Percentiles rank a stretch among this genome's conserved stretches.
Conservation (phyloP, 148 eudicot genomes). For the Silene latifolia region DNA sequence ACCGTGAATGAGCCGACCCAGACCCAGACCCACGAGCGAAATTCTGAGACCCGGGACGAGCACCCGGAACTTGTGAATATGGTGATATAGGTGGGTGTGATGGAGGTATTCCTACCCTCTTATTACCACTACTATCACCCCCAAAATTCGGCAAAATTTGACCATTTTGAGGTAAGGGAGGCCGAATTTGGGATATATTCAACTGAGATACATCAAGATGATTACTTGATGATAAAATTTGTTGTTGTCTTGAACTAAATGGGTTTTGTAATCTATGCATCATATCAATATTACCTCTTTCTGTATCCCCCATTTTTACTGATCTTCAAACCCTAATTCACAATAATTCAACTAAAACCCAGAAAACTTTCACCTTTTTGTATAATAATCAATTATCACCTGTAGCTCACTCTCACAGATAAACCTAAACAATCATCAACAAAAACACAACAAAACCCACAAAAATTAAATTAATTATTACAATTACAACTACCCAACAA, state of each 20-base stretch:
- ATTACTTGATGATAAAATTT: conserved; percentile 28
- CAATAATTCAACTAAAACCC: neutral
- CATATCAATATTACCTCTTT: conserved; percentile 55
- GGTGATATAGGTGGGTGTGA: conserved; percentile 85
- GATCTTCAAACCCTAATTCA: conserved; percentile 9
- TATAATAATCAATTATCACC: conserved; percentile 10
- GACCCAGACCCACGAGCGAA: conserved; percentile 44
- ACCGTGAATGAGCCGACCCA: conserved; percentile 55
- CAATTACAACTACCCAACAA: neutral
- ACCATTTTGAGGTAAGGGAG: conserved; percentile 55
- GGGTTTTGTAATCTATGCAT: conserved; percentile 72
- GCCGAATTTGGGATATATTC: conserved; percentile 51
- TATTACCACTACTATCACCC: conserved; percentile 33
- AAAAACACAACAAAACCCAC: neutral
- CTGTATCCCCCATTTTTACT: conserved; percentile 58
- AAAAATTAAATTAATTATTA: conserved; percentile 2
- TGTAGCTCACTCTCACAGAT: conserved; percentile 25
- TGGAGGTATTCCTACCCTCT: conserved; percentile 76
- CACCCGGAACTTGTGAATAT: conserved; percentile 63
- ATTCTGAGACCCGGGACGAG: conserved; percentile 44
- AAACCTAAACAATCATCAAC: conserved; percentile 16
- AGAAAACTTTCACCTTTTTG: neutral
- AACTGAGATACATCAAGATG: conserved; percentile 77
- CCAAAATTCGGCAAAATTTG: conserved; percentile 46
- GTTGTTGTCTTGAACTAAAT: conserved; percentile 51